A percentile compares a stretch with the other conserved stretches of the same genome.
Evolutionary conservation across 768 basidiomycete species (phyloP).

Genomic region (Nidularia pulvinata): DNA sequence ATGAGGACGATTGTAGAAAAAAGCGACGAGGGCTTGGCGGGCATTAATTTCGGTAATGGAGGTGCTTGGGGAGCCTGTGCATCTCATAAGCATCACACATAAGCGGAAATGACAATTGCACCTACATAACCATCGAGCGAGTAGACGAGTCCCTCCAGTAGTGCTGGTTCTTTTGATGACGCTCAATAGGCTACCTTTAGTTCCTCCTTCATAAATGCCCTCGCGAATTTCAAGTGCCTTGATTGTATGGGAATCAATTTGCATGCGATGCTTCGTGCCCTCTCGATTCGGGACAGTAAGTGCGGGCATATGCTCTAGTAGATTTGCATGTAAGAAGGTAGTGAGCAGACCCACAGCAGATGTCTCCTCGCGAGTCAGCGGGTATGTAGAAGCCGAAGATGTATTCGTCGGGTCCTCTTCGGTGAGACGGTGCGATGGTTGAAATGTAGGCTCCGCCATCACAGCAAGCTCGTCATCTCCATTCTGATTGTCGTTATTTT

Average conservation of each 20-base stretch:
- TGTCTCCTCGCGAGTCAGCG: conserved; percentile 35
- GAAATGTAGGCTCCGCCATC: no score
- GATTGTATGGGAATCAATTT: conserved; percentile 88
- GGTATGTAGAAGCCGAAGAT: no score
- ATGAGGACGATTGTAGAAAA: conserved; percentile 61
- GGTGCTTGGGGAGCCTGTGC: conserved; percentile 81
- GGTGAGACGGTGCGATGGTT: no score
- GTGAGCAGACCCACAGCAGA: conserved; percentile 64
- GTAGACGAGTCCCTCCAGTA: conserved; percentile 71
- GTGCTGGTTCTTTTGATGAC: conserved; percentile 79
- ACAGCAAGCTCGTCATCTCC: no score
- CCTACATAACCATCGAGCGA: conserved; percentile 80
- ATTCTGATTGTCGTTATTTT: no score
- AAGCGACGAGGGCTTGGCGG: conserved; percentile 76
- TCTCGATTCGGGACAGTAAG: conserved; percentile 62
- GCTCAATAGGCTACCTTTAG: conserved; percentile 72
- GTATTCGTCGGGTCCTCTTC: no score
- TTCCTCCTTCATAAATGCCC: conserved; percentile 68
- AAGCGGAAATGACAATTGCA: conserved; percentile 31
- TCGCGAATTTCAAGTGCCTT: conserved; percentile 88
- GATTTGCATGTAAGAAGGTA: conserved; percentile 60
- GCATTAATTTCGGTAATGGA: conserved; percentile 70
- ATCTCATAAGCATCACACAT: conserved; percentile 6
- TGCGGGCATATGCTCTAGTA: conserved; percentile 78
- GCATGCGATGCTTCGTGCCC: conserved; percentile 61